Percentiles rank a stretch among this genome's conserved stretches.
phyloP scores from a whole-genome alignment of 176 grass and related monocot genomes.

The Musa beccarii region DNA sequence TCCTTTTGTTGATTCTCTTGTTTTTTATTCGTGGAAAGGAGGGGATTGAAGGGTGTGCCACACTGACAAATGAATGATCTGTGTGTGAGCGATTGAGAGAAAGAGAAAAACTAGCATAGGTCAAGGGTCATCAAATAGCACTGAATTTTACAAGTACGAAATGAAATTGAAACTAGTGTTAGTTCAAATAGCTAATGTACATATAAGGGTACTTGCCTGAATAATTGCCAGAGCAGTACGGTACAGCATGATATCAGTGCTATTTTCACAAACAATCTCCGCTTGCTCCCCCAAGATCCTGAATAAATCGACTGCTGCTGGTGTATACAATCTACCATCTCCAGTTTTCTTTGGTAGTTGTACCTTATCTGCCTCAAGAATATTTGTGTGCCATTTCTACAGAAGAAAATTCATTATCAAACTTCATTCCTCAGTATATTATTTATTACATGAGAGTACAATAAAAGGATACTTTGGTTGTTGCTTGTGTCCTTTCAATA shows the following conservation, averaged over 20 bases:
- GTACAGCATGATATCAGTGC: conserved; percentile 92
- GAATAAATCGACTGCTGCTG: conserved; percentile 94
- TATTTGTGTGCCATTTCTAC: conserved; percentile 99
- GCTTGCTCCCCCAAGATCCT: conserved; percentile 96
- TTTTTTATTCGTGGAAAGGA: too few relatives aligned
- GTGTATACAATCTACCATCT: conserved; percentile 85
- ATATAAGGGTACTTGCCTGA: conserved; percentile 41
- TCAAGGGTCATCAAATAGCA: too few relatives aligned
- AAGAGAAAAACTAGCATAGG: too few relatives aligned
- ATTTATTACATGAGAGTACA: background rate
- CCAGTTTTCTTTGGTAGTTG: conserved; percentile 81
- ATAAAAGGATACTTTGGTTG: conserved; percentile 63
- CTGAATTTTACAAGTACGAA: too few relatives aligned
- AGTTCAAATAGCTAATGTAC: too few relatives aligned
- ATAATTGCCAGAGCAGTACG: conserved; percentile 89
- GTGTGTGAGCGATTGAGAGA: too few relatives aligned
- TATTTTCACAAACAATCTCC: conserved; percentile 91
- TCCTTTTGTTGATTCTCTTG: too few relatives aligned
- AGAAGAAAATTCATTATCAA: conserved; percentile 28
- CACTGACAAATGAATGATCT: too few relatives aligned
- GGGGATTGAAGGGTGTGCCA: too few relatives aligned
- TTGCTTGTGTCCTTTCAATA: conserved; percentile 89
- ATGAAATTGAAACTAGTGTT: too few relatives aligned
- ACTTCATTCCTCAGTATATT: background rate
- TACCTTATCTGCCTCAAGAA: conserved; percentile 93